A percentile compares a stretch with the other conserved stretches of the same genome.
Evolutionary conservation across 495 filamentous ascomycete genomes (phyloP).

Genomic region (Evansstolkia leycettana): DNA sequence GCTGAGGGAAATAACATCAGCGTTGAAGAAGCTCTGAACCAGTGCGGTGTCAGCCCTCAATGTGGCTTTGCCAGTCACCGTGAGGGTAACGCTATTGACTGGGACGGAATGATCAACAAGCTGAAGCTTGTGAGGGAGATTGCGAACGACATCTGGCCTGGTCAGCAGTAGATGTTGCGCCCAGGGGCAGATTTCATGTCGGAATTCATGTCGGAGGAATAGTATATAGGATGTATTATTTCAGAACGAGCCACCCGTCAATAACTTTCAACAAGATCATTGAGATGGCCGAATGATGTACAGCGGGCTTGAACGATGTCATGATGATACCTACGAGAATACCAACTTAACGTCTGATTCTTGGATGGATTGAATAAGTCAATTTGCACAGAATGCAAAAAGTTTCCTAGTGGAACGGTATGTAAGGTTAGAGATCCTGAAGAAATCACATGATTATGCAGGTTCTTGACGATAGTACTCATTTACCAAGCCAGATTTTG

Average conservation of each 20-base stretch:
- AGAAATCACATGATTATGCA: no score
- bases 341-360: conserved; percentile 11
- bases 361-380: conserved; percentile 3
- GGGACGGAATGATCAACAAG: conserved; percentile 60
- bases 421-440: no score
- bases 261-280: conserved; percentile 13
- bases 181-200: not conserved
- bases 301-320: conserved; percentile 5
- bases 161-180: conserved; percentile 31
- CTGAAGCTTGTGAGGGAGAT: conserved; percentile 54
- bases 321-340: conserved; percentile 8
- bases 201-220: no score
- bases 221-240: conserved; percentile 3
- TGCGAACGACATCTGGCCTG: conserved; percentile 61
- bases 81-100: conserved; percentile 51
- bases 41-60: conserved; percentile 62
- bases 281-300: conserved; percentile 2
- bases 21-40: conserved; percentile 52
- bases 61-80: conserved; percentile 70
- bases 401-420: no score
- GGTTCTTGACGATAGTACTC: no score
- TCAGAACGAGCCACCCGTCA: not conserved
- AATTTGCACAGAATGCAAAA: no score
- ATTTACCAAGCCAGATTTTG: not conserved
- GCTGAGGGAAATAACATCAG: conserved; percentile 53